Percentiles rank a stretch among this genome's conserved stretches.
These are phyloP conservation scores for Trichoderma virens DNA, from an alignment of 495 filamentous ascomycete species.

Conservation along the genomic window DNA sequence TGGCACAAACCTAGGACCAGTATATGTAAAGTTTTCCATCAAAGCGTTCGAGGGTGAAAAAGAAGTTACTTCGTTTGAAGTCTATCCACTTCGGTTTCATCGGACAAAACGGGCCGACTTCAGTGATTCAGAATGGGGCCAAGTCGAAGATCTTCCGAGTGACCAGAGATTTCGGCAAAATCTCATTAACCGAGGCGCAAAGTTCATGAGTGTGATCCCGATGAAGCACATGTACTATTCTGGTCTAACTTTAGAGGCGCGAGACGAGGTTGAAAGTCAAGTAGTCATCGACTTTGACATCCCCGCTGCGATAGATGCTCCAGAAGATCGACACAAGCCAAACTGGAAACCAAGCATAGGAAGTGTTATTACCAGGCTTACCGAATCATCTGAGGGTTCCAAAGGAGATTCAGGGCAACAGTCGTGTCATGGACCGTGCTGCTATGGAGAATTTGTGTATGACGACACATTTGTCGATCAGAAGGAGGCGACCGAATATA, in stretches of 20 bases:
- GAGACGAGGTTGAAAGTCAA: constrained; percentile 32
- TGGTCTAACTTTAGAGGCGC: constrained; percentile 21
- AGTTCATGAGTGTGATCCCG: constrained; percentile 21
- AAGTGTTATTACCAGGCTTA: not conserved
- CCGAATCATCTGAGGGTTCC: too few species aligned
- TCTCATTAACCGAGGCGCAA: constrained; percentile 22
- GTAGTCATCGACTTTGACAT: constrained; percentile 32
- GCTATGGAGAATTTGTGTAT: not conserved
- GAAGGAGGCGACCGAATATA: constrained; percentile 22
- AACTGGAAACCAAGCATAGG: constrained; percentile 10
- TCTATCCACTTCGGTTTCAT: constrained; percentile 48
- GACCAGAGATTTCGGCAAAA: not conserved
- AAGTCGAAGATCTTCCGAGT: not conserved
- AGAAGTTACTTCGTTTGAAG: constrained; percentile 43
- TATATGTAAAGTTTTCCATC: constrained; percentile 33
- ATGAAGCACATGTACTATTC: constrained; percentile 28
- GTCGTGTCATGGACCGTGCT: not conserved
- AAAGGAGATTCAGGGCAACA: too few species aligned
- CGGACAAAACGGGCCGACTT: constrained; percentile 5
- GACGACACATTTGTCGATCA: constrained; percentile 20
- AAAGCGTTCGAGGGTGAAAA: constrained; percentile 42
- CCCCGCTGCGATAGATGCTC: constrained; percentile 14
- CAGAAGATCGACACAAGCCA: too few species aligned
- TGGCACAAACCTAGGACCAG: constrained; percentile 45
- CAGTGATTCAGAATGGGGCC: not conserved